Conservation (phyloP, 805 yeast species). For the Peterozyma toletana region DNA sequence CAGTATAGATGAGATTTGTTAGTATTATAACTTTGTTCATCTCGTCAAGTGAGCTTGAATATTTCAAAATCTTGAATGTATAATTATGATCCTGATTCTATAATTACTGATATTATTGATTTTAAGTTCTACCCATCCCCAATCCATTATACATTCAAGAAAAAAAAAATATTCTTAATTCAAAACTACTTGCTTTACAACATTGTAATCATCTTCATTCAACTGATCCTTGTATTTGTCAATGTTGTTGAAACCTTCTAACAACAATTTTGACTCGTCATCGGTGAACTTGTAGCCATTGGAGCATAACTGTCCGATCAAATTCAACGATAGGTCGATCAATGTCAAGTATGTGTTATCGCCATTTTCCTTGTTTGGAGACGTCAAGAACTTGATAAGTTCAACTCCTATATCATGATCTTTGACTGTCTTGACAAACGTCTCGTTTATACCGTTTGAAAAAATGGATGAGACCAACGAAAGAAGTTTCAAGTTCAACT, state of each 20-base stretch:
- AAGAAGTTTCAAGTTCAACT: slow-evolving; percentile 43
- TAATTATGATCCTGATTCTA: too few species aligned
- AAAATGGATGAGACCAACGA: slow-evolving; percentile 55
- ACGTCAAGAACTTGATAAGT: slow-evolving; percentile 23
- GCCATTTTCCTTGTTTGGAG: too few species aligned
- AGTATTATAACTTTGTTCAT: too few species aligned
- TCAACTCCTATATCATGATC: slow-evolving; percentile 24
- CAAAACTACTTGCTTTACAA: slow-evolving; percentile 36
- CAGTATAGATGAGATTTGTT: too few species aligned
- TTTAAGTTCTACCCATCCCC: too few species aligned
- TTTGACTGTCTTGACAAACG: slow-evolving; percentile 31
- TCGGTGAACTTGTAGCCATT: slow-evolving; percentile 37
- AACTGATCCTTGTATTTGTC: slow-evolving; percentile 39
- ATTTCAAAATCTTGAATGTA: too few species aligned
- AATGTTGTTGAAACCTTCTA: slow-evolving; percentile 27
- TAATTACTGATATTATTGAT: too few species aligned
- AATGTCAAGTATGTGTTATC: not conserved
- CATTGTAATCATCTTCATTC: slow-evolving; percentile 45
- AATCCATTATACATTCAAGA: not conserved
- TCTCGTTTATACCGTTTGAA: slow-evolving; percentile 40
- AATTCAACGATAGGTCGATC: slow-evolving; percentile 40
- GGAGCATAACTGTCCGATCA: slow-evolving; percentile 47
- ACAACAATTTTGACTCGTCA: slow-evolving; percentile 31
- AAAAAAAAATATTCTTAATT: slow-evolving; percentile 8
- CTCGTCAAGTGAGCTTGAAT: too few species aligned